Base-by-base conservation (phyloP, 2,329 filamentous ascomycete species). In the Exophiala sp. region DNA sequence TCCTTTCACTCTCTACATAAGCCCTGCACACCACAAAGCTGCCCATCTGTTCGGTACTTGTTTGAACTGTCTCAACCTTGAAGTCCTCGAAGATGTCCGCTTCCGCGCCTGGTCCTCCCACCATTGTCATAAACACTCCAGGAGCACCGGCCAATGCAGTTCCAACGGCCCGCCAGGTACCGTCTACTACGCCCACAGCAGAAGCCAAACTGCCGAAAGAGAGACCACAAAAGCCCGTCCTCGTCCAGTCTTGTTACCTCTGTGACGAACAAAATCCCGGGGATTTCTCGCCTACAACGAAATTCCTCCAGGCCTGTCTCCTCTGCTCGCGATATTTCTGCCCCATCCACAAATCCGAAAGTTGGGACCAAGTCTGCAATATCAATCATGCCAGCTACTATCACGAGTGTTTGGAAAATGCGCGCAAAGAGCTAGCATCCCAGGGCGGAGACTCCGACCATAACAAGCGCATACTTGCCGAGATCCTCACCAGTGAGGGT, bases 211-310 rank as follows among this genome's bases (percentile, higher is more conserved):
- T 42, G 5, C 38, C 49, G n/a, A 42, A 35, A 42, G 42, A 22
- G 22, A 43, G 43, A 13, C 46, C 48, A 6, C 48, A 50, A 44
- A 56, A 54, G 38, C 50, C 44, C 11, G 49, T 45, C 9, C 55
- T 50, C 18, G 50, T 54, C 37, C 49, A 54, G 39, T 49, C 52
- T 3, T 61, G 58, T 44, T 61, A 59, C 46, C 58, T 61, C 32
- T 61, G 58, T 43, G 58, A 61, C 53, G 58, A 61, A 48, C 58
- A 61, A 38, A 61, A 61, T 42, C 58, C 58, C 2, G 58, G 58
- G 40, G 58, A 61, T 48, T 61, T 61, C 53, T 50, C 45, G n/a
- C 58, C 58, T 2, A 61, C 58, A 8, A 61, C 58, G 29, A 61
- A 61, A 37, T 59, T 43, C 50, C 58, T 61, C 53, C 53, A 58